Percentiles rank a stretch among this genome's conserved stretches.
Evolutionary conservation across 306 rosid genomes (phyloP).

Genomic region (Cucumis hystrix): DNA sequence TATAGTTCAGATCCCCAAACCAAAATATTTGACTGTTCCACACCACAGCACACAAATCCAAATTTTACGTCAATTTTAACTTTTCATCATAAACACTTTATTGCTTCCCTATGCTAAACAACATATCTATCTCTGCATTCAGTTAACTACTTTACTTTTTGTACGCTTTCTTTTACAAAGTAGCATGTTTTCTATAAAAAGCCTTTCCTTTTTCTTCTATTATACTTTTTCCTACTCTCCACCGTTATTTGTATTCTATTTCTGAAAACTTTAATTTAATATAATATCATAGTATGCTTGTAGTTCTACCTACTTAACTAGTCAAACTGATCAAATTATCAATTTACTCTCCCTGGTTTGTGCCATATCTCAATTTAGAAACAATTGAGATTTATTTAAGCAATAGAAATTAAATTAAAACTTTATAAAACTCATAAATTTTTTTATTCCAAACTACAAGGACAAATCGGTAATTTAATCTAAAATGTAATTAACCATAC

Average conservation of each 20-base stretch:
- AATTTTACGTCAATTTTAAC: neutral
- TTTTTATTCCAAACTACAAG: neutral
- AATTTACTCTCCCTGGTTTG: neutral
- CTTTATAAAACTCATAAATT: neutral
- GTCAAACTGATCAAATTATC: neutral
- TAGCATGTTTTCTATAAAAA: neutral
- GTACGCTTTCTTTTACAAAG: neutral
- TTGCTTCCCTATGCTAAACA: neutral
- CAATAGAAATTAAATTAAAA: too few species aligned
- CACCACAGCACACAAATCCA: conserved; percentile 8
- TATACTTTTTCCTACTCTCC: neutral
- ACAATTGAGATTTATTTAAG: too few species aligned
- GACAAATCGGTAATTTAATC: neutral
- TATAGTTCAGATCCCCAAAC: conserved; percentile 96
- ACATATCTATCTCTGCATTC: neutral
- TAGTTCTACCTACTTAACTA: neutral
- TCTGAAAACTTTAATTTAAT: neutral
- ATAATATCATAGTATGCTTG: neutral
- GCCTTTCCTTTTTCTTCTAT: neutral
- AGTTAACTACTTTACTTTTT: neutral
- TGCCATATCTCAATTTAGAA: too few species aligned
- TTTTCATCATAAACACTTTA: neutral
- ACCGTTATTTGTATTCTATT: neutral
- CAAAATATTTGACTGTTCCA: conserved; percentile 82
- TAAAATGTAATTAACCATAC: neutral